phyloP scores from a whole-genome alignment of 805 yeast genomes.

The Ogataea pini region DNA sequence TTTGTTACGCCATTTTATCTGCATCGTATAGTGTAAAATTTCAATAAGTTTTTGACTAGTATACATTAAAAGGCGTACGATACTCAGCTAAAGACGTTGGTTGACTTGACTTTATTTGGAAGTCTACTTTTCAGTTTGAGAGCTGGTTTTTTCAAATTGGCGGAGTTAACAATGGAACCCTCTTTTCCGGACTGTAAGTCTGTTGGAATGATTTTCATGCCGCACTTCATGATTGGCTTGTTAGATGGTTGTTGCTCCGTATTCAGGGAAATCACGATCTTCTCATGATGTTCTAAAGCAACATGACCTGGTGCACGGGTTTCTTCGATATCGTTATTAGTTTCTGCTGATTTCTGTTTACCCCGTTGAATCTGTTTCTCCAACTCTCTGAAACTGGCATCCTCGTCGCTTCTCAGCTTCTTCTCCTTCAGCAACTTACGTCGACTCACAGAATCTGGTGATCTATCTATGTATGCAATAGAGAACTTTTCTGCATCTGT shows the following conservation, averaged over 20 bases:
- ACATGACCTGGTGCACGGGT: constrained; percentile 4
- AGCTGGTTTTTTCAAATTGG: constrained; percentile 9
- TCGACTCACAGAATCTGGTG: constrained; percentile 48
- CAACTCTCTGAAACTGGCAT: constrained; percentile 43
- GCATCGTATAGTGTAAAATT: not conserved
- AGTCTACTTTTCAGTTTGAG: constrained; percentile 20
- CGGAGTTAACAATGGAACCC: constrained; percentile 14
- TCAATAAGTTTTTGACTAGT: not conserved
- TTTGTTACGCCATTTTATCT: not conserved
- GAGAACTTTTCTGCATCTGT: constrained; percentile 38
- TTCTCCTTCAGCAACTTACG: constrained; percentile 42
- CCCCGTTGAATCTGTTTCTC: constrained; percentile 56
- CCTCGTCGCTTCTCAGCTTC: constrained; percentile 46
- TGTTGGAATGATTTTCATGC: constrained; percentile 30
- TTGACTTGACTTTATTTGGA: constrained; percentile 9
- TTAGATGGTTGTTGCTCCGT: not conserved
- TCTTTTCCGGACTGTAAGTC: constrained; percentile 20
- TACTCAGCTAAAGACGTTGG: constrained; percentile 34
- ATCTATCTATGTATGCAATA: constrained; percentile 54
- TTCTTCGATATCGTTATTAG: constrained; percentile 8
- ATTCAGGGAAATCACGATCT: constrained; percentile 21
- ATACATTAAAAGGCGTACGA: not conserved
- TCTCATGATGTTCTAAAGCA: constrained; percentile 18
- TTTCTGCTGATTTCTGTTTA: constrained; percentile 10
- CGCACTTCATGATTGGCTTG: constrained; percentile 33